Base-by-base conservation (phyloP, 495 filamentous ascomycete species). In the Talaromyces stipitatus region DNA sequence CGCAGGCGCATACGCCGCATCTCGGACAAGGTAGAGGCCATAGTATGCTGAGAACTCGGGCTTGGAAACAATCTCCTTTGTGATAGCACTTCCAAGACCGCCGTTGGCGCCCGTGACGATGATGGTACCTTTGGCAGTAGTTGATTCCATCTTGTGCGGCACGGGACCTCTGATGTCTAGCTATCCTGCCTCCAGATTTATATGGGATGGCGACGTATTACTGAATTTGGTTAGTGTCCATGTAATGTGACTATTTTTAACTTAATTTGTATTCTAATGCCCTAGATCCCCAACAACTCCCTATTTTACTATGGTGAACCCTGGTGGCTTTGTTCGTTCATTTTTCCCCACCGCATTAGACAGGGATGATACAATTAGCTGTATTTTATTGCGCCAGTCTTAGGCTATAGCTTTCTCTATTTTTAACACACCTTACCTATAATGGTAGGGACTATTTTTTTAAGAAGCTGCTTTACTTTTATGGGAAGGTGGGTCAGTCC, bases 101-200 rank as follows among this genome's bases (percentile, higher is more conserved):
- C 72, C 64, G 38, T 72, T 74, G 18, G 75, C 75, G 11, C 75
- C 75, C n/a, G 75, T 79, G 50, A 78, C 61, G 23, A 79, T 57
- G 22, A 78, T 60, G 16, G 70, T 71, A 23, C 69, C 70, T 33
- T 47, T 47, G 45, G 45, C 18, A 24, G 45, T 47, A 47, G 20
- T 47, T 47, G 45, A 47, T 47, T 24, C 45, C 45, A 47, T 47
- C 20, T 23, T 47, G 18, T 47, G 18, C 20, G 20, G 45, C 20
- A 47, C 11, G 18, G 18, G 18, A 11, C 12, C 12, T 47, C 1
- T 47, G 23, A 47, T 47, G 20, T 47, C 2, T 47, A 23, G 45
- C 18, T 11, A 47, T n/a, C 20, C 45, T 23, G 20, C 12, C 20
- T 18, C 45, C 18, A 47, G 2, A 24, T 11, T 47, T 24, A n/a